Evolutionary conservation across 1,284 basidiomycete genomes (phyloP).

Genomic region (Takashimella koratensis): DNA sequence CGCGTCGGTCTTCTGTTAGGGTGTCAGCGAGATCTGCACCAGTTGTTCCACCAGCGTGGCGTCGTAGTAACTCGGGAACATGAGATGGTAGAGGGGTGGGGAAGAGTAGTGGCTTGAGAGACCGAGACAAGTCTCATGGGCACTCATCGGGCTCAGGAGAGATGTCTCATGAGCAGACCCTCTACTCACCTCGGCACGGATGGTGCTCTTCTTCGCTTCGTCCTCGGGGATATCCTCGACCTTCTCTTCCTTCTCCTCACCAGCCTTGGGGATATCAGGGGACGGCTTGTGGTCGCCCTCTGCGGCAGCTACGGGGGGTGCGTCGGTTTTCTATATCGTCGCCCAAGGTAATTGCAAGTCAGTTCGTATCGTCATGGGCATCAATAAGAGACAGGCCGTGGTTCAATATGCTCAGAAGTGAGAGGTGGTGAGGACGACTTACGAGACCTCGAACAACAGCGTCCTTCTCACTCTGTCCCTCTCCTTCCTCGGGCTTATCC

Average conservation of each 20-base stretch:
- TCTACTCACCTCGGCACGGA: neutral
- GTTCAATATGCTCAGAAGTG: too few species aligned
- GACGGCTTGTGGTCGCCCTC: neutral
- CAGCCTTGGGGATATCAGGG: neutral
- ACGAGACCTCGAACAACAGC: neutral
- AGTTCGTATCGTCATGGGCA: too few species aligned
- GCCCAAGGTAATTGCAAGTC: neutral
- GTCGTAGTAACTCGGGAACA: too few species aligned
- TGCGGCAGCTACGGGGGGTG: neutral
- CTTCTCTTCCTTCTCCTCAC: neutral
- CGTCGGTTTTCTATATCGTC: neutral
- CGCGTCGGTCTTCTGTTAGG: constrained; percentile 7
- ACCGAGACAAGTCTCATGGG: too few species aligned
- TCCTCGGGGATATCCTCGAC: neutral
- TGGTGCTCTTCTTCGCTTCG: neutral
- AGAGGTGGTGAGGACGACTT: too few species aligned
- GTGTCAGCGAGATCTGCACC: too few species aligned
- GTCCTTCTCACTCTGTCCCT: neutral
- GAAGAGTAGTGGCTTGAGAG: too few species aligned
- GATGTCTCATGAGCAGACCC: too few species aligned
- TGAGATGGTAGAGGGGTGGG: too few species aligned
- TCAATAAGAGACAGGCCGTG: neutral
- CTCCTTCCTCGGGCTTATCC: neutral
- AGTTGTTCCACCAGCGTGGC: too few species aligned
- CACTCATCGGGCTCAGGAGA: too few species aligned